A percentile compares a stretch with the other conserved stretches of the same genome.
Evolutionary conservation across 176 grass and related monocot species (phyloP).

Genomic region (Alloteropsis semialata): DNA sequence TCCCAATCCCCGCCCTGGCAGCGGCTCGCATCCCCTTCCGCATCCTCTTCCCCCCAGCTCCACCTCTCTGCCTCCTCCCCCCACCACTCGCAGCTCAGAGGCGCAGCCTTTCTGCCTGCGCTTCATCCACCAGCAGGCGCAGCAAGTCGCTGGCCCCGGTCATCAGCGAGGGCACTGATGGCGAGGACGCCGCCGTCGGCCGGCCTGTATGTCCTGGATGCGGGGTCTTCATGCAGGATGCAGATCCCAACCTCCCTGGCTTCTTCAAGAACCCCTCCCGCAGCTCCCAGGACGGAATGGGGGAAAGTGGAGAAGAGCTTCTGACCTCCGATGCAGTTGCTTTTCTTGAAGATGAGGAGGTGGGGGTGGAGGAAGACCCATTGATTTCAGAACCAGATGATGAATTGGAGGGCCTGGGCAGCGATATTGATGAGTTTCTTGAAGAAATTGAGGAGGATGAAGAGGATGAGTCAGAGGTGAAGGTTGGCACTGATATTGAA

Average conservation of each 20-base stretch:
- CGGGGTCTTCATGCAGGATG: slow-evolving; percentile 92
- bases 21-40: slow-evolving; percentile 19
- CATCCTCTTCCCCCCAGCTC: neutral
- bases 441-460: slow-evolving; percentile 43
- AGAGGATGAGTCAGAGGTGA: neutral
- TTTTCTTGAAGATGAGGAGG: slow-evolving; percentile 32
- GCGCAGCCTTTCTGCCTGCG: neutral
- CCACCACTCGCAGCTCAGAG: neutral
- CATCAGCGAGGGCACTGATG: slow-evolving; percentile 48
- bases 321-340: slow-evolving; percentile 6
- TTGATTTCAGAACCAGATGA: slow-evolving; percentile 11
- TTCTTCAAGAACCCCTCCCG: slow-evolving; percentile 71
- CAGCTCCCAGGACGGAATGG: slow-evolving; percentile 25
- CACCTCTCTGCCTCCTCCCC: neutral
- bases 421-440: slow-evolving; percentile 46
- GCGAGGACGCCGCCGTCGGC: neutral
- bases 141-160: slow-evolving; percentile 1
- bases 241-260: slow-evolving; percentile 68
- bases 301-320: neutral
- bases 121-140: slow-evolving; percentile 17
- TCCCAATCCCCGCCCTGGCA: neutral
- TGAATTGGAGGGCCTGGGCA: slow-evolving; percentile 38
- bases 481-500: slow-evolving; percentile 28
- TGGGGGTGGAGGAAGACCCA: neutral
- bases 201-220: slow-evolving; percentile 71